These are phyloP conservation scores for Shiraia sp. DNA, from an alignment of 2,329 filamentous ascomycete genomes.

Conservation along the genomic window DNA sequence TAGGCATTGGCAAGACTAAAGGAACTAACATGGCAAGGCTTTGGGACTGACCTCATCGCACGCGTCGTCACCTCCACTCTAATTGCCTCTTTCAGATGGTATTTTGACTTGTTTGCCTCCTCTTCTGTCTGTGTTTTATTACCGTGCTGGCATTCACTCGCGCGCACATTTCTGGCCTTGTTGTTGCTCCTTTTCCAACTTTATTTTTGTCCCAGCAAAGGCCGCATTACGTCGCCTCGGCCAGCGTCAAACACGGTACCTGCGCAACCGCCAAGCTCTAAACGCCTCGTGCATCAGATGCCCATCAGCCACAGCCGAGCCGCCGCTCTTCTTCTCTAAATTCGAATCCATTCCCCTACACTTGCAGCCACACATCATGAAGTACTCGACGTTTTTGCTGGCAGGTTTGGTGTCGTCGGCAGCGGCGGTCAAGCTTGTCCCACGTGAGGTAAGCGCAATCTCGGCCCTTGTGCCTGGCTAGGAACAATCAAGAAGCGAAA, in stretches of 20 bases:
- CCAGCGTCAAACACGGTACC: background rate
- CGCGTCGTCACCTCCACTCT: conserved; percentile 1
- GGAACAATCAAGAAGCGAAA: conserved; percentile 16
- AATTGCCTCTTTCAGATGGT: background rate
- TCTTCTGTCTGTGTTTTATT: background rate
- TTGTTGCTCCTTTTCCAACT: too few relatives aligned
- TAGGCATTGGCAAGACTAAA: background rate
- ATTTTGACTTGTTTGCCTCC: background rate
- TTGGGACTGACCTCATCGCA: background rate
- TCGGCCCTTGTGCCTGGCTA: conserved; percentile 29
- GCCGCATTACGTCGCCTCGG: background rate
- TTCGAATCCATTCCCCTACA: background rate
- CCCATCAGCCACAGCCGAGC: conserved; percentile 4
- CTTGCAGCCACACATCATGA: conserved; percentile 29
- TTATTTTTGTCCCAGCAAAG: too few relatives aligned
- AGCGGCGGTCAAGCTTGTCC: conserved; percentile 32
- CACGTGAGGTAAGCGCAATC: conserved; percentile 42
- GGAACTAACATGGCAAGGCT: too few relatives aligned
- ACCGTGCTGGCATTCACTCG: background rate
- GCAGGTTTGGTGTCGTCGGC: conserved; percentile 34
- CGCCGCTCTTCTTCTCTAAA: conserved; percentile 1
- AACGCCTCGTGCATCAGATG: conserved; percentile 1
- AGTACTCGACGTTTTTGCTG: conserved; percentile 32
- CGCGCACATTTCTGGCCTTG: background rate
- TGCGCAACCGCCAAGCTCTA: conserved; percentile 4